Evolutionary conservation across 2,329 filamentous ascomycete genomes (phyloP), one percentile per base, ranked within the genome.

Genomic region (Aspergillus transmontanensis): DNA sequence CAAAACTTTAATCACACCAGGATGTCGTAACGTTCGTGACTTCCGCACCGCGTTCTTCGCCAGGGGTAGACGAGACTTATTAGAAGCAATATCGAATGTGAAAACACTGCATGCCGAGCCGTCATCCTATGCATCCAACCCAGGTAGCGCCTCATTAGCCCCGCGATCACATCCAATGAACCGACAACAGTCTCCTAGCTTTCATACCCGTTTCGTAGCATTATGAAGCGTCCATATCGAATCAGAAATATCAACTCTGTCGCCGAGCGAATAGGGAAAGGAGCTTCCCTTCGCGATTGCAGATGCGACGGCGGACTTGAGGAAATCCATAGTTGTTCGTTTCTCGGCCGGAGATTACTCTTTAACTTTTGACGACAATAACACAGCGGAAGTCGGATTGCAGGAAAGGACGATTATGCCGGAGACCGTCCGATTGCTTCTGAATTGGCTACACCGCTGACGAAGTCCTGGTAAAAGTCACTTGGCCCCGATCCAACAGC

Each of bases 141-240:
- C 36, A 62, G 21, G 26, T 39, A 19, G 54, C n/a, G 51, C 53
- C 19, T 23, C n/a, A 53, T 72, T 62, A 70, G 69, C 60, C 57
- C 55, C 51, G 43, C 36, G 30, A 41, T 51, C 48, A 41, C 39
- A 36, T 45, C 30, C 12, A 36, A 16, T 16, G 48, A 30, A 55
- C 21, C 36, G 7, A 41, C n/a, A n/a, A 54, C 1, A 14, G n/a
- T 23, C 6, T 21, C 23, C 51, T 36, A 21, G 51, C 32, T 21
- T 36, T 54, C 83, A 67, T 85, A 95, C 94, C 80, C 92, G 89
- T 81, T 91, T 95, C 61, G 92, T 97, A 74, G 93, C 95, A 80
- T 98, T 97, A 80, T 95, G 90, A 63, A 99, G 82, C n/a, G 91
- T 92, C 94, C 95, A 99, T 72, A 98, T 94, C 30, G 94, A 97